Evolutionary conservation across 768 basidiomycete species (phyloP), one percentile per base, ranked within the genome.

Genomic region (Boletales sp.): DNA sequence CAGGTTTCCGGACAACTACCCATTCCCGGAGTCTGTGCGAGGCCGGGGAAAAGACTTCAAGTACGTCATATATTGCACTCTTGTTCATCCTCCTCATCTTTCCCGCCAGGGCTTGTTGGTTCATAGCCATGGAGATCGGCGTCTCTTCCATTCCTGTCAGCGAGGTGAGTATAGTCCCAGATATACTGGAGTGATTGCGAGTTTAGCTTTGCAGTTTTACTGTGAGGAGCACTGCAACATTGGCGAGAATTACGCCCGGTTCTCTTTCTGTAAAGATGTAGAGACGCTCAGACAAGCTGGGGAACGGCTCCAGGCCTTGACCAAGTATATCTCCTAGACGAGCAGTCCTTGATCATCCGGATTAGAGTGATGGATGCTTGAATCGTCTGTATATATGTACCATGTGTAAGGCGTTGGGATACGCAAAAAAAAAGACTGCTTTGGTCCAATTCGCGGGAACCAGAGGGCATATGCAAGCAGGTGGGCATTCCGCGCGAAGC

Each of bases 211-310:
- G 32, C 51, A 94, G 90, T 97, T 97, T 71, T 97, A 95, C 71
- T 93, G 91, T 62, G 78, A 84, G 57, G 89, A 91, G 49, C 94
- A 97, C 63, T 78, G 83, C 24, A 69, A 70, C 50, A 90, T 97
- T 47, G 94, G 94, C 24, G 94, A 95, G 67, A 84, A 75, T 41
- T 95, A 86, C 63, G 84, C 80, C 18, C 81, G 92, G 48, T 97
- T 98, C 65, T 87, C 94, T 1, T 94, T 97, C 75, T 97, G 97
- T 77, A 99, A 99, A 65, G 95, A 98, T 60, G 55, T 83, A 17
- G 90, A 90, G 37, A 95, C 92, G 0, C 77, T 99, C 14, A 78
- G 73, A 52, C 74, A 71, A 18, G 97, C 97, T n/a, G 86, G 83
- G 19, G 85, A 89, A 61, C 81, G 91, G n/a, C 72, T 99, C 17